Conservation (phyloP, 805 yeast genomes). For the Ogataea salicorniae region DNA sequence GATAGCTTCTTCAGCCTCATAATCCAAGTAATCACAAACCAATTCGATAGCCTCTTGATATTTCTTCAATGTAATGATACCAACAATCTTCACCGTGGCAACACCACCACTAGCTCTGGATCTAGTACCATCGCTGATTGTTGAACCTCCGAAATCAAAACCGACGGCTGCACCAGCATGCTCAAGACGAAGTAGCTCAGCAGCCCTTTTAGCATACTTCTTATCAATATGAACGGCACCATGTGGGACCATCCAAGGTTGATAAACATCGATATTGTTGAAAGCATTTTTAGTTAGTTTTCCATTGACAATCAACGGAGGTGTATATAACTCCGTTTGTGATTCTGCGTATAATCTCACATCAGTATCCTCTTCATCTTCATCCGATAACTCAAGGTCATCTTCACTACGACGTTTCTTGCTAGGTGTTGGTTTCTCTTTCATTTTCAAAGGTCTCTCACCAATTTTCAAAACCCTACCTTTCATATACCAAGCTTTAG, state of each 20-base stretch:
- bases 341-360: conserved; percentile 65
- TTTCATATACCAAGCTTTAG: conserved; percentile 79
- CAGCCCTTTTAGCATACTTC: conserved; percentile 62
- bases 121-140: conserved; percentile 25
- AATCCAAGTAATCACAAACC: conserved; percentile 44
- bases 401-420: conserved; percentile 21
- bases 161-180: conserved; percentile 85
- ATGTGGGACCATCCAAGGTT: conserved; percentile 74
- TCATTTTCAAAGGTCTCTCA: conserved; percentile 53
- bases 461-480: conserved; percentile 77
- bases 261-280: conserved; percentile 81
- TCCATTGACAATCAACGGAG: conserved; percentile 65
- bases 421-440: conserved; percentile 19
- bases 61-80: conserved; percentile 67
- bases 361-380: conserved; percentile 48
- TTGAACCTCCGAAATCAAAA: conserved; percentile 56
- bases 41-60: conserved; percentile 53
- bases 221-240: conserved; percentile 62
- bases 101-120: conserved; percentile 20
- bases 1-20: conserved; percentile 44
- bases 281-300: conserved; percentile 67
- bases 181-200: conserved; percentile 62
- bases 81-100: conserved; percentile 64
- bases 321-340: conserved; percentile 68
- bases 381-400: conserved; percentile 20